phyloP scores from a whole-genome alignment of 2,329 filamentous ascomycete species.

The Truncatella angustata region DNA sequence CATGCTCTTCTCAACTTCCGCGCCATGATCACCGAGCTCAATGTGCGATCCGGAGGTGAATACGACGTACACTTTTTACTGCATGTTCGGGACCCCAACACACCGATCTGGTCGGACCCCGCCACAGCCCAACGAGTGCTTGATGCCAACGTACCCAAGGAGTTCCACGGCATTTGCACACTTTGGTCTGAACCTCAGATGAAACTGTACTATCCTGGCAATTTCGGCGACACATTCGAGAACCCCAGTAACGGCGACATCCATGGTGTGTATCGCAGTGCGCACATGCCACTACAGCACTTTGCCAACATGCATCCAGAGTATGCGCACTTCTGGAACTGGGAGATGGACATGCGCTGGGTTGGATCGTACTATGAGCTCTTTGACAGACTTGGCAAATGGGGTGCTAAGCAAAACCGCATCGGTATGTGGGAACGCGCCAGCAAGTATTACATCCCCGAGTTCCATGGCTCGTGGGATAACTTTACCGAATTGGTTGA shows the following conservation, averaged over 20 bases:
- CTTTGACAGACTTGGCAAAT: constrained; percentile 64
- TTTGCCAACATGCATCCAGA: constrained; percentile 63
- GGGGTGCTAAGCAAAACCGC: constrained; percentile 66
- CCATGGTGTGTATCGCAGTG: constrained; percentile 67
- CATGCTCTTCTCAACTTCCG: constrained; percentile 80
- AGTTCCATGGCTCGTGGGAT: constrained; percentile 67
- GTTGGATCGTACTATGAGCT: constrained; percentile 71
- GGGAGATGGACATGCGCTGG: constrained; percentile 68
- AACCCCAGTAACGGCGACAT: constrained; percentile 57
- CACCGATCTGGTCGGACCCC: constrained; percentile 80
- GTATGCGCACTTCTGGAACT: constrained; percentile 68
- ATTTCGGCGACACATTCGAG: constrained; percentile 67
- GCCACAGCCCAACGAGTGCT: constrained; percentile 70
- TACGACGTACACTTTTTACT: constrained; percentile 82
- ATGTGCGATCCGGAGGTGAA: constrained; percentile 75
- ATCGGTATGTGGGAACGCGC: constrained; percentile 77
- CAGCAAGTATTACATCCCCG: constrained; percentile 73
- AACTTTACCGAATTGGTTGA: constrained; percentile 68
- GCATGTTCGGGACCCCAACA: constrained; percentile 76
- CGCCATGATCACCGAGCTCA: constrained; percentile 75
- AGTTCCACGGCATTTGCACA: constrained; percentile 78
- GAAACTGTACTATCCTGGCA: constrained; percentile 70
- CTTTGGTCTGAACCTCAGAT: constrained; percentile 86
- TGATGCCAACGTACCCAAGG: constrained; percentile 61
- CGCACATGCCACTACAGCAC: constrained; percentile 62